A percentile compares a stretch with the other conserved stretches of the same genome.
These are phyloP conservation scores for Beta macrorhiza DNA, from an alignment of 179 eudicot species.

Conservation along the genomic window DNA sequence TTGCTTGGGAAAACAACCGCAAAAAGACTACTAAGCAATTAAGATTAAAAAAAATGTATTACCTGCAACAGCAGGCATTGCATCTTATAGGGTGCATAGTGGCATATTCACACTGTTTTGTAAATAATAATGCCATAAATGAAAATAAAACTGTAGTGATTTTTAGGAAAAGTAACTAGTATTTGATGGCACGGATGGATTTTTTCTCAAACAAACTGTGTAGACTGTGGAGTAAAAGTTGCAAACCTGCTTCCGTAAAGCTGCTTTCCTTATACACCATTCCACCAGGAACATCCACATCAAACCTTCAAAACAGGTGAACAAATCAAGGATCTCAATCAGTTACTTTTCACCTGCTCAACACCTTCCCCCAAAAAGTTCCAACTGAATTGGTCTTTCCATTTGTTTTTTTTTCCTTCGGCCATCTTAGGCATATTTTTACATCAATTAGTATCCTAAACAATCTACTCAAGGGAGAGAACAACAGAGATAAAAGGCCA, in stretches of 20 bases:
- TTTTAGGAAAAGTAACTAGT: background rate
- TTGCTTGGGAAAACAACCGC: no score
- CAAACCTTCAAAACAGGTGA: constrained; percentile 59
- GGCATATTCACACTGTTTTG: background rate
- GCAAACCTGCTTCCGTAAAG: constrained; percentile 84
- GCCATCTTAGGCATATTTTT: background rate
- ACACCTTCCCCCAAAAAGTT: background rate
- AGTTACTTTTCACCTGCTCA: background rate
- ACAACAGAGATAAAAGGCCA: background rate
- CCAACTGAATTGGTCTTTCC: background rate
- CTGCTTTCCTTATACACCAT: constrained; percentile 85
- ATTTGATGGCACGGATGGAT: background rate
- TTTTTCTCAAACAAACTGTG: background rate
- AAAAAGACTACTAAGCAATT: no score
- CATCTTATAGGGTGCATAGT: no score
- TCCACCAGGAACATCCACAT: constrained; percentile 96
- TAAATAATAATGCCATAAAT: background rate
- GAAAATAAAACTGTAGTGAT: background rate
- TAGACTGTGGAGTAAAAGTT: background rate
- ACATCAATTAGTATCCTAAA: background rate
- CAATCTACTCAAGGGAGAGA: background rate
- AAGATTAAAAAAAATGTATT: no score
- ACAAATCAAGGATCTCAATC: background rate
- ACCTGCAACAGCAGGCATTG: no score
- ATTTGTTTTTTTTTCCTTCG: background rate